Evolutionary conservation across 202 grass and related monocot genomes (phyloP), one percentile per base, ranked within the genome.

Genomic region (Zizania palustris): DNA sequence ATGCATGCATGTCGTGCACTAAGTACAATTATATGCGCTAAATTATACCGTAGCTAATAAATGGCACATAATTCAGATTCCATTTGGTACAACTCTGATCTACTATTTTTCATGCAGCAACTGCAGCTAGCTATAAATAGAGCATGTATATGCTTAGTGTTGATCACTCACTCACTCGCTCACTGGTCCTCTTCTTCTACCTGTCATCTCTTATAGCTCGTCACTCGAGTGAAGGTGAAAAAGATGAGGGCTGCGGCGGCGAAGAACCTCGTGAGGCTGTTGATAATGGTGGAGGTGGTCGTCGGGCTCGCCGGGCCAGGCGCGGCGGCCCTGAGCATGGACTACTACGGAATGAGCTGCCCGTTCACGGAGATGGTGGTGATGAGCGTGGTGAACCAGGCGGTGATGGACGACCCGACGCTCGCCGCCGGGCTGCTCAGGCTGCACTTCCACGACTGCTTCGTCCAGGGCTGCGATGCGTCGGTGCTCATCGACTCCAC

Each of bases 391-490:
- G 91, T 98, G 58, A 56, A 39, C 38, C 57, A 89, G 33, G 89
- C 85, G 35, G 41, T 95, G 59, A 71, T 22, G 18, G 65, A 58
- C 19, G 87, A 98, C 72, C 91, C 87, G 4, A 81, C 87, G 3
- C 74, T 95, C 67, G 91, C 95, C 45, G 89, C 74, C 28, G 75
- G 87, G 39, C 87, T 98, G 67, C 94, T 97, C 5, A 65, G 94
- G 1, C 79, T 97, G 0, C 94, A 97, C 61, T 97, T 93, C 87
- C 95, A 98, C 50, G 95, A 98, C 83, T 98, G 95, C 75, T 98
- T 98, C 85, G 91, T 98, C 60, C 88, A 97, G 95, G 95, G 95
- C 19, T 98, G 95, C 63, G 95, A 98, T 76, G 95, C 79, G 18
- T 98, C 95, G 3, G 88, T 98, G 5, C 89, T 98, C 2, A 60